Evolutionary conservation across 176 grass and related monocot genomes (phyloP).

Genomic region (Bolboschoenus planiculmis): DNA sequence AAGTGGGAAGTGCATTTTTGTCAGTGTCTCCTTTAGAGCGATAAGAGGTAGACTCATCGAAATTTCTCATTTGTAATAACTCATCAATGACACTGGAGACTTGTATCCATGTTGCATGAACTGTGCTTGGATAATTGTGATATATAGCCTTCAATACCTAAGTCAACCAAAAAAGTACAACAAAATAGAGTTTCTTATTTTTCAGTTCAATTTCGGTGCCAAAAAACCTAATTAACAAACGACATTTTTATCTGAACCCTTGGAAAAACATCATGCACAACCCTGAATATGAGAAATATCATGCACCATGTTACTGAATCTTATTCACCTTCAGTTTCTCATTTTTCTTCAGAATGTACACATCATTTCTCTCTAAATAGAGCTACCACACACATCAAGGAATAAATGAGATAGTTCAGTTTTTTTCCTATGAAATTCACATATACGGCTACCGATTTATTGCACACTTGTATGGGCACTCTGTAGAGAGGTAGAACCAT

Average conservation of each 20-base stretch:
- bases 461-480: not conserved
- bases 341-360: not conserved
- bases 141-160: constrained; percentile 66
- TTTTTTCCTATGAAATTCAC: not conserved
- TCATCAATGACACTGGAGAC: constrained; percentile 44
- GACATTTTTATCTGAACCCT: not conserved
- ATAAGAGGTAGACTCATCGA: constrained; percentile 32
- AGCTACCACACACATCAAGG: not conserved
- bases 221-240: not conserved
- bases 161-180: constrained; percentile 4
- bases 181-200: not conserved
- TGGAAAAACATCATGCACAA: not conserved
- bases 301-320: not conserved
- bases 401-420: not conserved
- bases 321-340: not conserved
- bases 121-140: constrained; percentile 77
- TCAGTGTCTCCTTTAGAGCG: constrained; percentile 53
- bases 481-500: not conserved
- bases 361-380: not conserved
- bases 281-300: not conserved
- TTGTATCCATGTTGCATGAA: constrained; percentile 54
- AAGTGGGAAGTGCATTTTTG: constrained; percentile 35
- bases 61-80: constrained; percentile 43
- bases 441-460: not conserved
- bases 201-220: not conserved